Base-by-base conservation (phyloP, 352 stramenopile species). In the Globisporangium acanthophoron region DNA sequence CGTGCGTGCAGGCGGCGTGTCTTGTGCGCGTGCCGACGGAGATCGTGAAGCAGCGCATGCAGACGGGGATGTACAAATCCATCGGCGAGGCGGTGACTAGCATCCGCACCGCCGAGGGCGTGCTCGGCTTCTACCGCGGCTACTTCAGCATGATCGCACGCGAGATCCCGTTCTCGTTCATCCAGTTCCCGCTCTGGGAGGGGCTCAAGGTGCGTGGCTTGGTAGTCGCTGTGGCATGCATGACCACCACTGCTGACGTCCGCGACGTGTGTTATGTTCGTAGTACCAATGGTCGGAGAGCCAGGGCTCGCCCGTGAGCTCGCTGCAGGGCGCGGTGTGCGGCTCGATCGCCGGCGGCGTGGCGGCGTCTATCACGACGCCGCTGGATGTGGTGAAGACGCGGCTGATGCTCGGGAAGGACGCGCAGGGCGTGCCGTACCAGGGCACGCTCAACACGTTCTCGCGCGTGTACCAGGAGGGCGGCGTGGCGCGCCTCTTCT, bases 171-270 rank as follows among this genome's bases (percentile, higher is more conserved):
- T 99, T 99, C 74, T 98, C 96, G 27, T 97, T 99, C 52, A 98
- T 99, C 68, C 96, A 99, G 84, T 99, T 99, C 73, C 96, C 96
- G n/a, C 71, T 99, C 3, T 99, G 98, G 84, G 97, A 99, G 84
- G 73, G 79, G 37, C 76, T 98, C 27, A 99, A 99, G 87, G 77
- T 94, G 45, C 53, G 56, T 43, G n/a, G 5, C 24, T 27, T 27
- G 24, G 24, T 27, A 27, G 24, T 1, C 24, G 24, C 1, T 27
- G 24, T 44, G 5, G 31, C 11, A n/a, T 15, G 1, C 15, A 24
- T 27, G 15, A 16, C 6, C 16, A 7, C 3, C 5, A 8, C 15
- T 53, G 29, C 29, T 40, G 16, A 54, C 49, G 18, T 7, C 27
- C 24, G 13, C 24, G 45, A 31, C 20, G 13, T 35, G 31, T 40